These are phyloP conservation scores for Lyophyllum decastes DNA, from an alignment of 768 basidiomycete genomes.

Conservation along the genomic window DNA sequence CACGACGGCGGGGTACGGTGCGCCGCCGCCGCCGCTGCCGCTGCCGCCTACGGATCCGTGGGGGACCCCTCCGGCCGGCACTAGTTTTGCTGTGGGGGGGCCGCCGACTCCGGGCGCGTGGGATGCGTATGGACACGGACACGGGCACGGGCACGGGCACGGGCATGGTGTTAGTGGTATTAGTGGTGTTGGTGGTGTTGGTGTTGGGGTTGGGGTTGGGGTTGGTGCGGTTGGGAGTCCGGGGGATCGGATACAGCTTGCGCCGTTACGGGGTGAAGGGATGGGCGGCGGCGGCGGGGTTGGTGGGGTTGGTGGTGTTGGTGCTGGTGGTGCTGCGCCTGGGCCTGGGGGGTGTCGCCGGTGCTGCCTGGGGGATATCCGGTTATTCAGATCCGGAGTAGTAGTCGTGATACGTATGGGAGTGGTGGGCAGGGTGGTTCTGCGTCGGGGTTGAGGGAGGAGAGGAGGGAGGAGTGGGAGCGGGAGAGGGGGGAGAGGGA, in stretches of 20 bases:
- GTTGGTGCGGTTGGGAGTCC: slow-evolving; percentile 22
- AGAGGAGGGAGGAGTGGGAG: slow-evolving; percentile 11
- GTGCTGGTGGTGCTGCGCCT: too few relatives aligned
- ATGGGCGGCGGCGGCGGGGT: slow-evolving; percentile 13
- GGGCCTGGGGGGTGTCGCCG: slow-evolving; percentile 13
- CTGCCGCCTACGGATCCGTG: slow-evolving; percentile 6
- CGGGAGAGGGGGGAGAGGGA: slow-evolving; percentile 15
- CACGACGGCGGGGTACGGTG: slow-evolving; percentile 3
- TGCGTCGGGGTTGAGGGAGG: slow-evolving; percentile 11
- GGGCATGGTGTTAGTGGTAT: too few relatives aligned
- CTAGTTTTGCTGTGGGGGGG: background rate
- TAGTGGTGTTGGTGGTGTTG: too few relatives aligned
- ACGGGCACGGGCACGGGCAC: background rate
- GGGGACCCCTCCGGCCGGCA: slow-evolving; percentile 7
- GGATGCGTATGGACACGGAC: slow-evolving; percentile 4
- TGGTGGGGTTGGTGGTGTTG: too few relatives aligned
- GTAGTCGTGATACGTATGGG: slow-evolving; percentile 29
- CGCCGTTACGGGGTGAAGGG: slow-evolving; percentile 43
- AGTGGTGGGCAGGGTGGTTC: slow-evolving; percentile 18
- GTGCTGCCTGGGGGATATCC: slow-evolving; percentile 22
- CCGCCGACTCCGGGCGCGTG: background rate
- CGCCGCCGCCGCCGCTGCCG: slow-evolving; percentile 6
- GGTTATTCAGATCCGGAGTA: slow-evolving; percentile 37
- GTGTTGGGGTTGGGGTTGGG: too few relatives aligned
- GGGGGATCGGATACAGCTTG: slow-evolving; percentile 54